Percentiles rank a stretch among this genome's conserved stretches.
These are phyloP conservation scores for Exidia glandulosa DNA, from an alignment of 768 basidiomycete species.

Conservation along the genomic window DNA sequence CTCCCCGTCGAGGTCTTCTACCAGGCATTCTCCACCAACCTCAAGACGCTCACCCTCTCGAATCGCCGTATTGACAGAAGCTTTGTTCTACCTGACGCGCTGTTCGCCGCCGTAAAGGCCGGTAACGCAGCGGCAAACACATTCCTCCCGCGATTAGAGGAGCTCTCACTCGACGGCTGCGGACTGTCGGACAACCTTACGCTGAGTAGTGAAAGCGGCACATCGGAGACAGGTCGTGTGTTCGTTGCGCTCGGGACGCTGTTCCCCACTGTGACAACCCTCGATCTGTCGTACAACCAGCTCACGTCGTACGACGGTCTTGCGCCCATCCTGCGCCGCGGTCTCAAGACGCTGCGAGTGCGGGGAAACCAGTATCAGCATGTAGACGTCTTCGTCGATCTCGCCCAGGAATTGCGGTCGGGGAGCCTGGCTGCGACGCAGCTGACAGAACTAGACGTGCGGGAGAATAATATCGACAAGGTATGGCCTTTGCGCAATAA, in stretches of 20 bases:
- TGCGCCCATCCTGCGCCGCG: conserved; percentile 42
- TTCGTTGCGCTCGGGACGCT: conserved; percentile 49
- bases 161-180: conserved; percentile 65
- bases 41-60: conserved; percentile 47
- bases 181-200: conserved; percentile 50
- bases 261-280: conserved; percentile 57
- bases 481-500: conserved; percentile 31
- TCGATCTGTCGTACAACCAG: conserved; percentile 68
- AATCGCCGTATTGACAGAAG: conserved; percentile 59
- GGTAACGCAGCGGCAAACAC: conserved; percentile 13
- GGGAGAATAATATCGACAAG: conserved; percentile 70
- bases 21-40: conserved; percentile 48
- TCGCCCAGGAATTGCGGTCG: conserved; percentile 43
- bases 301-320: conserved; percentile 32
- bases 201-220: conserved; percentile 25
- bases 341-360: conserved; percentile 53
- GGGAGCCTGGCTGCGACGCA: conserved; percentile 56
- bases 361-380: conserved; percentile 56
- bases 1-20: conserved; percentile 54
- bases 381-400: conserved; percentile 47
- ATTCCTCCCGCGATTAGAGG: conserved; percentile 60
- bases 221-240: conserved; percentile 34
- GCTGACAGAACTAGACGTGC: conserved; percentile 70
- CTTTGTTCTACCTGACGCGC: conserved; percentile 37
- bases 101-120: conserved; percentile 14